Percentiles rank a stretch among this genome's conserved stretches.
Evolutionary conservation across 352 stramenopile genomes (phyloP).

Genomic region (Phytophthora citrophthora): DNA sequence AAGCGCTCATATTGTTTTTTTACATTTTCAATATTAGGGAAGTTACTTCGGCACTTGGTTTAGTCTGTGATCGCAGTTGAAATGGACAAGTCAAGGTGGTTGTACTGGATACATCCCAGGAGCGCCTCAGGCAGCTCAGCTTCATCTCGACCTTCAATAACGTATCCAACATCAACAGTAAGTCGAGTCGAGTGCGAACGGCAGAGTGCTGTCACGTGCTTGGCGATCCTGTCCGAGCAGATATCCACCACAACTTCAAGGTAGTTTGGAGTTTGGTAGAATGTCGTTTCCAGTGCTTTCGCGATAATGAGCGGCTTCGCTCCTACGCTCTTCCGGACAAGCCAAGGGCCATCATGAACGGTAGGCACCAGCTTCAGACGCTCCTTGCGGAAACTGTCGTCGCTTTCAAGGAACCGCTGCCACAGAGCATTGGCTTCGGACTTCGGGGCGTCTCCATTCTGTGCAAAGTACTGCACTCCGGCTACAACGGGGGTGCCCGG

Average conservation of each 20-base stretch:
- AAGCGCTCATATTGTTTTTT: conserved; percentile 10
- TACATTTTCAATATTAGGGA: conserved; percentile 21
- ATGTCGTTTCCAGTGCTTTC: conserved; percentile 66
- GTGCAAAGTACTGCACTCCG: conserved; percentile 80
- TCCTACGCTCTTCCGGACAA: conserved; percentile 84
- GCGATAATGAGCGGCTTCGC: conserved; percentile 80
- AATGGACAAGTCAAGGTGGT: conserved; percentile 70
- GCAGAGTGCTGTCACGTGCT: conserved; percentile 79
- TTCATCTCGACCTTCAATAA: conserved; percentile 75
- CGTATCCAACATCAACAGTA: conserved; percentile 82
- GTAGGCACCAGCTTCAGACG: conserved; percentile 84
- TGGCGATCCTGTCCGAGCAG: conserved; percentile 73
- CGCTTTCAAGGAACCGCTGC: conserved; percentile 64
- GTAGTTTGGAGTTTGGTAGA: conserved; percentile 66
- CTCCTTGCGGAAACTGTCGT: conserved; percentile 73
- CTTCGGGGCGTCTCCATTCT: conserved; percentile 36
- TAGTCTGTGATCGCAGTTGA: conserved; percentile 57
- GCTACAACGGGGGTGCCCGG: conserved; percentile 69
- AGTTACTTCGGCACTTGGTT: not conserved
- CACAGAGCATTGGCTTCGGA: conserved; percentile 56
- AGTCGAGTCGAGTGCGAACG: conserved; percentile 70
- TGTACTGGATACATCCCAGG: conserved; percentile 81
- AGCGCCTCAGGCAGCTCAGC: conserved; percentile 80
- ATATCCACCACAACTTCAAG: conserved; percentile 84
- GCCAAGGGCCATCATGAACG: conserved; percentile 80